A percentile compares a stretch with the other conserved stretches of the same genome.
Conservation (phyloP, 495 filamentous ascomycete genomes). For the Neurospora tetrasperma region DNA sequence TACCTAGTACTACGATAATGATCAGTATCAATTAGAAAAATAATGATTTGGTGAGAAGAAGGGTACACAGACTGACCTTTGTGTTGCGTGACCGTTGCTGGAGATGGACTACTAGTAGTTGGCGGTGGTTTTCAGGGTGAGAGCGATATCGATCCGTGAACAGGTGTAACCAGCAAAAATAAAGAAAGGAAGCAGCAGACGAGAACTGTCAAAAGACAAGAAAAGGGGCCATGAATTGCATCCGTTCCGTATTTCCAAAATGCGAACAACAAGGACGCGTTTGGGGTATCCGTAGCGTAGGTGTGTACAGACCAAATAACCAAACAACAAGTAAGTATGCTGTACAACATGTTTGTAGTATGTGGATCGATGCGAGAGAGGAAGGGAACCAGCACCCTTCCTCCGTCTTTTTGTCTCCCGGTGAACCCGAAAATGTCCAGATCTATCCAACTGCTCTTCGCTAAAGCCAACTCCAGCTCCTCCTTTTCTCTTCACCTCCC, state of each 20-base stretch:
- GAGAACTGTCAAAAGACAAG: too few relatives aligned
- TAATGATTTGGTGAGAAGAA: not conserved
- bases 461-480: not conserved
- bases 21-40: not conserved
- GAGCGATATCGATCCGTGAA: too few relatives aligned
- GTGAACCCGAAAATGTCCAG: not conserved
- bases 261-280: not conserved
- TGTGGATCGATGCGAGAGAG: not conserved
- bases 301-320: not conserved
- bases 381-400: not conserved
- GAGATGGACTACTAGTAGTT: not conserved
- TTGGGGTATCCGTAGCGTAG: not conserved
- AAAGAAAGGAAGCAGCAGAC: too few relatives aligned
- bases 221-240: not conserved
- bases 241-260: not conserved
- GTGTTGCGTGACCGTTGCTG: not conserved
- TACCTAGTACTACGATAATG: not conserved
- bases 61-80: not conserved
- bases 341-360: not conserved
- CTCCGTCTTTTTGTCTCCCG: not conserved
- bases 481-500: not conserved
- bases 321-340: not conserved
- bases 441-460: not conserved
- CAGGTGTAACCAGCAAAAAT: too few relatives aligned
- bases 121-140: too few relatives aligned